These are phyloP conservation scores for Podila epicladia DNA, from an alignment of 192 early-diverging fungal genomes.

Conservation along the genomic window DNA sequence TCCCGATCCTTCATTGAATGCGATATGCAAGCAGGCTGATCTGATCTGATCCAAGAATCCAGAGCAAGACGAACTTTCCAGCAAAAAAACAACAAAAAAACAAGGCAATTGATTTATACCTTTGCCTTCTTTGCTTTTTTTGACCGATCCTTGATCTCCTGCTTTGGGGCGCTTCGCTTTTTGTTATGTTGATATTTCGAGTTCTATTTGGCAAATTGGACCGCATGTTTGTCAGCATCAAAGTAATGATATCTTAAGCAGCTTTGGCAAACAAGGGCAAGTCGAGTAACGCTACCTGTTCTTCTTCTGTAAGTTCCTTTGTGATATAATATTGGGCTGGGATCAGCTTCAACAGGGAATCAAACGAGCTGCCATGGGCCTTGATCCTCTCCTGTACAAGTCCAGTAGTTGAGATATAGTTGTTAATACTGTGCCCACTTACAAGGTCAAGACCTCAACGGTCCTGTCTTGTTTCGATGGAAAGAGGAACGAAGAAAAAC, in stretches of 20 bases:
- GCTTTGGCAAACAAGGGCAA: no score
- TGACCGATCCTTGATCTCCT: slow-evolving; percentile 80
- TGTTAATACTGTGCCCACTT: no score
- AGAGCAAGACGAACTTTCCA: no score
- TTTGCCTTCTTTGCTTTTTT: slow-evolving; percentile 88
- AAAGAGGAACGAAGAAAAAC: no score
- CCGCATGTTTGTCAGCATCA: background rate
- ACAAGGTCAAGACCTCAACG: no score
- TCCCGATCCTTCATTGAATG: no score
- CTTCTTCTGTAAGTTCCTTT: slow-evolving; percentile 63
- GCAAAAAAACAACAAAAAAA: no score
- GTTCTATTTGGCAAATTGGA: slow-evolving; percentile 11
- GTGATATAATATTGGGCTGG: slow-evolving; percentile 86
- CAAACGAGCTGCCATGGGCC: slow-evolving; percentile 72
- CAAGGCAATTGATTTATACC: slow-evolving; percentile 44
- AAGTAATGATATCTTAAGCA: no score
- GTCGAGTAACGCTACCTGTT: slow-evolving; percentile 29
- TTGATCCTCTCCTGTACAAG: slow-evolving; percentile 65
- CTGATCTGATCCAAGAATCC: no score
- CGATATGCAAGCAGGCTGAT: no score
- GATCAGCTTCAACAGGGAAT: slow-evolving; percentile 82
- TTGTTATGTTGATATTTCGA: slow-evolving; percentile 83
- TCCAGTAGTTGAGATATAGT: no score
- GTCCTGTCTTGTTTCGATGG: no score
- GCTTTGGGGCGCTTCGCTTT: slow-evolving; percentile 81